Base-by-base conservation (phyloP, 2,329 filamentous ascomycete genomes). In the Arachnopeziza araneosa region DNA sequence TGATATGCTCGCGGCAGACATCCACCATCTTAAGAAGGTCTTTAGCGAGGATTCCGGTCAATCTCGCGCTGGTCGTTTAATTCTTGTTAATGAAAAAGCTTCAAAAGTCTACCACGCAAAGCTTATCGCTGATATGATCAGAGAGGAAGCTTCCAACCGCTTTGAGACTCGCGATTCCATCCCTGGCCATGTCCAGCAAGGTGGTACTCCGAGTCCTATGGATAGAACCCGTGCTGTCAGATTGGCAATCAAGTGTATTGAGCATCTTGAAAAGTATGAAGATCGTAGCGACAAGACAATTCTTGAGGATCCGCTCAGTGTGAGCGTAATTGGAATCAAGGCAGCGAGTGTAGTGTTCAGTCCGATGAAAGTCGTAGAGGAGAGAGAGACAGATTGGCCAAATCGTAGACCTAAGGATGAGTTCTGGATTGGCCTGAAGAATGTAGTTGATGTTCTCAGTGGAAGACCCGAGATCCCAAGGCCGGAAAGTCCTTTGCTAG, bases 61-160 rank as follows among this genome's bases (percentile, higher is more conserved):
- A 74, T 91, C 88, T 54, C 87, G 93, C 58, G 93, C 93, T 0
- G 95, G 95, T 44, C 93, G 96, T 67, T 83, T 98, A 63, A 96
- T 99, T 65, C 85, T 99, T n/a, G 86, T 96, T 73, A 98, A 98
- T 75, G 95, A 99, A 76, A 93, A 92, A 76, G 90, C 95, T 7
- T 96, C 90, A 70, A 86, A 83, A 69, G 93, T 93, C 19, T 98
- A 97, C 80, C 90, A 83, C 55, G 96, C 95, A 21, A 92, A 96
- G 75, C 84, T 97, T 60, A 93, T 99, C 70, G 93, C 93, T 36
- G 89, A 93, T 72, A 97, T 98, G 76, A 96, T 99, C 77, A 90
- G 90, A 60, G 92, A 96, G 67, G 95, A 98, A 75, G 90, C 92
- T 9, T 88, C 90, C 68, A 92, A 92, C 65, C 87, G 92, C 19